These are phyloP conservation scores for Quercus cerris DNA, from an alignment of 306 rosid genomes.

Conservation along the genomic window DNA sequence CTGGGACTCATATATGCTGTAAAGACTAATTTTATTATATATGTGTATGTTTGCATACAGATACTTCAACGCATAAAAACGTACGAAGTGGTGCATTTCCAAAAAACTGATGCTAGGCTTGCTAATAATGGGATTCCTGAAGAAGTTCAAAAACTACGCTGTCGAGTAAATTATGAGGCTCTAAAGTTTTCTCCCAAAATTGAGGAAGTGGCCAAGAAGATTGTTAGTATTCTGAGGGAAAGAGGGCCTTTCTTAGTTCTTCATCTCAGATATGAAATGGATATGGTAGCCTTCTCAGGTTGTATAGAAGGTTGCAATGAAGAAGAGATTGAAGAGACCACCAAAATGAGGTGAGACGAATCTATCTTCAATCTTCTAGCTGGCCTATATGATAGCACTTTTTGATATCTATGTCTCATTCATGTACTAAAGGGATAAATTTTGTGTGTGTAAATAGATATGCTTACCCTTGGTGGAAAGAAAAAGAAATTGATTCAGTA, in stretches of 20 bases:
- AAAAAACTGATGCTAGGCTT: conserved; percentile 90
- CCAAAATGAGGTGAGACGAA: conserved; percentile 86
- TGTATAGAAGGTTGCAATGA: conserved; percentile 89
- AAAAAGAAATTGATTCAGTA: conserved; percentile 83
- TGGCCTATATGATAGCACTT: too few relatives aligned
- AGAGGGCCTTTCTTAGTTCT: conserved; percentile 90
- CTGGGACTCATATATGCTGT: conserved; percentile 1
- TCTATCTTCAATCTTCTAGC: background rate
- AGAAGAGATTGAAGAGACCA: conserved; percentile 92
- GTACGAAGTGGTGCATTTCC: conserved; percentile 87
- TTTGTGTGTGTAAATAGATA: conserved; percentile 37
- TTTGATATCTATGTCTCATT: too few relatives aligned
- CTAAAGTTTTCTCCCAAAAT: conserved; percentile 88
- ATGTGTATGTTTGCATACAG: conserved; percentile 32
- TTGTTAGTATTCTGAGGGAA: conserved; percentile 65
- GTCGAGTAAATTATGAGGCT: conserved; percentile 87
- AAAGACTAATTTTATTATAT: conserved; percentile 1
- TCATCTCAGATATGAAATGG: conserved; percentile 97
- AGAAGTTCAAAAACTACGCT: conserved; percentile 86
- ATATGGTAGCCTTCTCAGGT: conserved; percentile 98
- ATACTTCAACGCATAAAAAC: conserved; percentile 82
- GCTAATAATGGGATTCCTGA: conserved; percentile 87
- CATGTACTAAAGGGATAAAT: background rate
- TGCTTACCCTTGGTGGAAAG: conserved; percentile 99
- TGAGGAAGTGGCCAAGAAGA: conserved; percentile 87